A percentile compares a stretch with the other conserved stretches of the same genome.
Conservation (phyloP, 2,329 filamentous ascomycete species). For the Venturia pyrina region DNA sequence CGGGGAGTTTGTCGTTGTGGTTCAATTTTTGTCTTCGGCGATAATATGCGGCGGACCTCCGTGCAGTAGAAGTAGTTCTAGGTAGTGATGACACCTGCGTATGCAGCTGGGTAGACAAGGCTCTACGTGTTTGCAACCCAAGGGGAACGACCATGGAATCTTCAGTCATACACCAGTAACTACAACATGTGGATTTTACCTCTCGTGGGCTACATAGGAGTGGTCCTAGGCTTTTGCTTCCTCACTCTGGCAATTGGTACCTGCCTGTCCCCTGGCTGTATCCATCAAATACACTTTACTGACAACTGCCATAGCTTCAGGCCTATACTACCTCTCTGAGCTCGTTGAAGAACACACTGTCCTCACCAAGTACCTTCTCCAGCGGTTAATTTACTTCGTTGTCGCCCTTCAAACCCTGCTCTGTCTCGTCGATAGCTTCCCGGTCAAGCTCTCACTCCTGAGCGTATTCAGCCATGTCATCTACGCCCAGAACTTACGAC, state of each 20-base stretch:
- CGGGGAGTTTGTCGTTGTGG: not conserved
- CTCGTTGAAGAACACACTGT: constrained; percentile 97
- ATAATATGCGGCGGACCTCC: not conserved
- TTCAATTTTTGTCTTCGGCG: not conserved
- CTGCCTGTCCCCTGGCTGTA: constrained; percentile 13
- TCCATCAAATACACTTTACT: constrained; percentile 4
- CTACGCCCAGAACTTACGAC: constrained; percentile 77
- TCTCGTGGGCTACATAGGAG: constrained; percentile 78
- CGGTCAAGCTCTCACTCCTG: constrained; percentile 61
- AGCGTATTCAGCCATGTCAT: constrained; percentile 73
- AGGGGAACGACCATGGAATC: not conserved
- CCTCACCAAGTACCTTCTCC: constrained; percentile 76
- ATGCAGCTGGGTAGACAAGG: not conserved
- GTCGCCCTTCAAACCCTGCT: constrained; percentile 66
- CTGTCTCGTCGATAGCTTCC: constrained; percentile 75
- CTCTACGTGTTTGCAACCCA: not conserved
- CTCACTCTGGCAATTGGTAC: constrained; percentile 85
- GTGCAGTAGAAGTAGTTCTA: too few species aligned
- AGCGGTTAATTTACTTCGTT: constrained; percentile 72
- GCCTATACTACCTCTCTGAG: constrained; percentile 95
- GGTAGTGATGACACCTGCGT: not conserved
- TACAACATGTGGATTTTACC: constrained; percentile 87
- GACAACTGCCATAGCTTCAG: constrained; percentile 56
- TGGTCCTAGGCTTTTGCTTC: constrained; percentile 83
- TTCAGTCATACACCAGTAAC: not conserved